A percentile compares a stretch with the other conserved stretches of the same genome.
phyloP scores from a whole-genome alignment of 106 monocot genomes.

The Phalaenopsis equestris region DNA sequence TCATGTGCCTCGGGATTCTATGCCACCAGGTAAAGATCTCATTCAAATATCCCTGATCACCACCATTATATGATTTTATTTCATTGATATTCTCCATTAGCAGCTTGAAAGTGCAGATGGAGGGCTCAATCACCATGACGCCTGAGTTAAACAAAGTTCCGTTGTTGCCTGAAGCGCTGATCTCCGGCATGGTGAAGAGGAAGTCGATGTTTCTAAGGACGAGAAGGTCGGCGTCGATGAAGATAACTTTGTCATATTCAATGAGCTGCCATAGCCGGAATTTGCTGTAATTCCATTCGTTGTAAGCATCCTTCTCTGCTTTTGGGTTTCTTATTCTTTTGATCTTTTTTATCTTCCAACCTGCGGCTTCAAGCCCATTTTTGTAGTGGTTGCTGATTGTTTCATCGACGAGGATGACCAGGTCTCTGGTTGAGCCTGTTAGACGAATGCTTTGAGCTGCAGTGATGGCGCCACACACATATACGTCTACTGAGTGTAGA shows the following conservation, averaged over 20 bases:
- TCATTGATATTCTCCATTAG: slow-evolving; percentile 71
- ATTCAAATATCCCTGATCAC: slow-evolving; percentile 78
- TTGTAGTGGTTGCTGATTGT: slow-evolving; percentile 43
- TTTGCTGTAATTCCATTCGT: slow-evolving; percentile 90
- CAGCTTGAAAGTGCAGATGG: slow-evolving; percentile 57
- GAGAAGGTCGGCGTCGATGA: slow-evolving; percentile 75
- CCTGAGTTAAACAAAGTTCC: slow-evolving; percentile 74
- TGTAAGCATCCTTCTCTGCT: slow-evolving; percentile 62
- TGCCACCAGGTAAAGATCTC: slow-evolving; percentile 91
- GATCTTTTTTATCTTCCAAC: slow-evolving; percentile 64
- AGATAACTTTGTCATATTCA: slow-evolving; percentile 66
- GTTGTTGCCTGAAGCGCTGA: slow-evolving; percentile 65
- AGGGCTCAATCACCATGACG: slow-evolving; percentile 77
- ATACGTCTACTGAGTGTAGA: slow-evolving; percentile 52
- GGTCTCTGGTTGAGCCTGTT: slow-evolving; percentile 53
- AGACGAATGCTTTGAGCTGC: slow-evolving; percentile 67
- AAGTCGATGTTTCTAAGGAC: slow-evolving; percentile 64
- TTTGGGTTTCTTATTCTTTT: slow-evolving; percentile 64
- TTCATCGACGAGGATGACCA: slow-evolving; percentile 65
- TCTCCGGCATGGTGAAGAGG: slow-evolving; percentile 63
- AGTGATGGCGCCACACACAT: slow-evolving; percentile 69
- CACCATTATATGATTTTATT: slow-evolving; percentile 67
- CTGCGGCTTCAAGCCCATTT: slow-evolving; percentile 44
- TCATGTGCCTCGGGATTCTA: slow-evolving; percentile 63
- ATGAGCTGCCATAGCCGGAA: slow-evolving; percentile 84